phyloP scores from a whole-genome alignment of 2,329 filamentous ascomycete genomes.

The Scedosporium aurantiacum region DNA sequence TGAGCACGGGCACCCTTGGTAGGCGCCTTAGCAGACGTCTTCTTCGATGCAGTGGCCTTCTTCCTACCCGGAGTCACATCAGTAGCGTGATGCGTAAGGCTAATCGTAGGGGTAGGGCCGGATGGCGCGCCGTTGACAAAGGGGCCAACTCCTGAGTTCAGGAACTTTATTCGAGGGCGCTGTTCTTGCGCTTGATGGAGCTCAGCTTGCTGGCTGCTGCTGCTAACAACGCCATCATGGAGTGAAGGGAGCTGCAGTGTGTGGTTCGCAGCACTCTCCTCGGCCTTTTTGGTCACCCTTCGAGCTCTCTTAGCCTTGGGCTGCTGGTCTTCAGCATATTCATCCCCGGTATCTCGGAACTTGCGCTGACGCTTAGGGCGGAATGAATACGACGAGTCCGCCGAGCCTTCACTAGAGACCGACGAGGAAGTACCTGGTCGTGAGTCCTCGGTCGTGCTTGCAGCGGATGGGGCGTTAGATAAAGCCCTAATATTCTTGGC shows the following conservation, averaged over 20 bases:
- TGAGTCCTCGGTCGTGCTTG: slow-evolving; percentile 30
- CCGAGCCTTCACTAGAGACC: slow-evolving; percentile 36
- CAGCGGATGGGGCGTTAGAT: slow-evolving; percentile 19
- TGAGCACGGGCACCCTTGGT: background rate
- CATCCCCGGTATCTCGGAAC: slow-evolving; percentile 35
- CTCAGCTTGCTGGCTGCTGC: background rate
- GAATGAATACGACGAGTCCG: slow-evolving; percentile 40
- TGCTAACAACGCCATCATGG: background rate
- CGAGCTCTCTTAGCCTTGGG: slow-evolving; percentile 24
- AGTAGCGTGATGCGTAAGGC: background rate
- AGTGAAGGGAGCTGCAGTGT: background rate
- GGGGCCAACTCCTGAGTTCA: background rate
- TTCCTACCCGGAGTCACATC: background rate
- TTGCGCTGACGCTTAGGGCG: slow-evolving; percentile 44
- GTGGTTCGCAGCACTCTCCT: slow-evolving; percentile 1
- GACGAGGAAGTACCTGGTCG: slow-evolving; percentile 43
- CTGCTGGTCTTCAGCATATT: slow-evolving; percentile 23
- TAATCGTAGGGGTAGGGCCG: background rate
- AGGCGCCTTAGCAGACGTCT: background rate
- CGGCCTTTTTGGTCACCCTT: slow-evolving; percentile 6
- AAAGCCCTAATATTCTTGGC: slow-evolving; percentile 1
- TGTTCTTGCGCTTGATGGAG: background rate
- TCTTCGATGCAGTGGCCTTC: background rate
- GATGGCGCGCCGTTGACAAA: background rate
- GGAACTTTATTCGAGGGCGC: slow-evolving; percentile 2